Evolutionary conservation across 805 yeast genomes (phyloP).

Genomic region (Saturnispora galanensis): DNA sequence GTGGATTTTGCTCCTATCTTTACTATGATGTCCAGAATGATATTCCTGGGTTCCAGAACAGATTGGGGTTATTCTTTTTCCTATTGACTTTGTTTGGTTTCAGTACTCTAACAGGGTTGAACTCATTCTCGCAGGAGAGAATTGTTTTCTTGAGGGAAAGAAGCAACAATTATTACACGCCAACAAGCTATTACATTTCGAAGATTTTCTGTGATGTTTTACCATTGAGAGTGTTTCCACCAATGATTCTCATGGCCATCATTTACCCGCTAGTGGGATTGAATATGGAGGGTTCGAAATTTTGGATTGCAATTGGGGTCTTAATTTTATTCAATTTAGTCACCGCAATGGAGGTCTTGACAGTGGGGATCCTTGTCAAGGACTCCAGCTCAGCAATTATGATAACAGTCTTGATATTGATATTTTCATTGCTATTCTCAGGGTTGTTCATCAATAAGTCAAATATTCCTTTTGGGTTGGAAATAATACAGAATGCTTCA

Average conservation of each 20-base stretch:
- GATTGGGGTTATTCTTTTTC: conserved; percentile 90
- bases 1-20: conserved; percentile 73
- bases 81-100: conserved; percentile 87
- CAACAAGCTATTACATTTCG: conserved; percentile 74
- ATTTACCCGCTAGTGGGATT: conserved; percentile 88
- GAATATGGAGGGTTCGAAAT: conserved; percentile 66
- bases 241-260: conserved; percentile 66
- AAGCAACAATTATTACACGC: conserved; percentile 88
- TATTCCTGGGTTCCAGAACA: conserved; percentile 92
- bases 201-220: conserved; percentile 84
- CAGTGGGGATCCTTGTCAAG: conserved; percentile 77
- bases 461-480: conserved; percentile 36
- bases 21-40: conserved; percentile 80
- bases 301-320: conserved; percentile 57
- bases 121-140: conserved; percentile 81
- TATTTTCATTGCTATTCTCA: conserved; percentile 84
- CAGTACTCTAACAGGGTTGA: conserved; percentile 83
- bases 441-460: conserved; percentile 89
- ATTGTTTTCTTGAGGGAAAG: conserved; percentile 86
- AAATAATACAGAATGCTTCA: conserved; percentile 74
- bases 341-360: conserved; percentile 72
- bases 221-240: conserved; percentile 92
- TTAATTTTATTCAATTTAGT: conserved; percentile 80
- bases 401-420: conserved; percentile 70
- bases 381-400: conserved; percentile 92